Percentiles rank a stretch among this genome's conserved stretches.
Conservation (phyloP, 2,329 filamentous ascomycete species). For the Fusarium decemcellulare region DNA sequence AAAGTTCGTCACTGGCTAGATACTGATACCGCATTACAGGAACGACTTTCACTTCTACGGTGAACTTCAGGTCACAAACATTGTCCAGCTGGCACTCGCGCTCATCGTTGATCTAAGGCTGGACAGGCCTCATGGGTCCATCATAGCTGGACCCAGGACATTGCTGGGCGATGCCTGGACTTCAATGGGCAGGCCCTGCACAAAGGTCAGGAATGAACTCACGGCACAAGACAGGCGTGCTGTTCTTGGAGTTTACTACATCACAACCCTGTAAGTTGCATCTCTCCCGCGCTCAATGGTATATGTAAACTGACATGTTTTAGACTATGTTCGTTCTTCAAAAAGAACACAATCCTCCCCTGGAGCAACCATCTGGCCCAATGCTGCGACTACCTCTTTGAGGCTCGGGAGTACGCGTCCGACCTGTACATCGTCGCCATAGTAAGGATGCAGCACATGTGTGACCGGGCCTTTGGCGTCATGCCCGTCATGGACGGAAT, state of each 20-base stretch:
- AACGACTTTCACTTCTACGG: conserved; percentile 57
- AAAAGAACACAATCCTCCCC: conserved; percentile 49
- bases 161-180: conserved; percentile 53
- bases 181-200: conserved; percentile 34
- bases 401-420: conserved; percentile 47
- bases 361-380: conserved; percentile 52
- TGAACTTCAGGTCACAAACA: conserved; percentile 53
- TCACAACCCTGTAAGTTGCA: conserved; percentile 50
- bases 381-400: conserved; percentile 51
- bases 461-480: conserved; percentile 47
- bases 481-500: conserved; percentile 40
- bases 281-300: accelerated
- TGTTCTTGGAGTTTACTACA: conserved; percentile 57
- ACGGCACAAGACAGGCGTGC: conserved; percentile 56
- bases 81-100: conserved; percentile 56
- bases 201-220: conserved; percentile 39
- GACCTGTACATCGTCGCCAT: conserved; percentile 52
- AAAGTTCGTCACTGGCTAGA: background rate
- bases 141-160: conserved; percentile 42
- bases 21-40: conserved; percentile 40
- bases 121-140: conserved; percentile 46
- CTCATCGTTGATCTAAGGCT: conserved; percentile 57
- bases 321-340: conserved; percentile 44
- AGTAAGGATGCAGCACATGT: conserved; percentile 52
- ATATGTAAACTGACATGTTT: background rate